Base-by-base conservation (phyloP, 169 alveolate genomes). In the Ichthyophthirius multifiliis region DNA sequence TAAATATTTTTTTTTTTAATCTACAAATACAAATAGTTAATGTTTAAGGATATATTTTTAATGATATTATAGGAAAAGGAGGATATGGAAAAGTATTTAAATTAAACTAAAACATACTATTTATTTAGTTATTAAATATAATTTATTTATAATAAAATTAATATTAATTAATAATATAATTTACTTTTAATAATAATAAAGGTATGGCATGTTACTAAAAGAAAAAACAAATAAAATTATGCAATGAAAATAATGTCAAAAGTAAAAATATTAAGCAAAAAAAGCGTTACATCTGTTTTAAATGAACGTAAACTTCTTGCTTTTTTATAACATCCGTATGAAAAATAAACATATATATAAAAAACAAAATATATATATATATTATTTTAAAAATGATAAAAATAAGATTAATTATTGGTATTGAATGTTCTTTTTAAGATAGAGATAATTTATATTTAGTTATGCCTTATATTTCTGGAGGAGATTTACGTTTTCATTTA, bases 191-290 rank as follows among this genome's bases (percentile, higher is more conserved):
- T 10, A 43, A 48, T 71, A 94, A 94, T 31, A 92, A 88, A n/a
- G 93, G 94, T 93, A 0, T 93, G 96, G 96, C 90, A 89, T 82
- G 95, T 93, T 10, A 79, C 76, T 43, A 86, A 89, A 75, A 90
- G 89, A 85, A 90, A 93, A 77, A 80, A 76, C 31, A 79, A 90
- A 87, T 83, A 84, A 75, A 62, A 44, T 65, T 89, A 82, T 64
- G 96, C 96, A 3, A 86, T 93, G 90, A 93, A 93, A 82, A 92
- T 89, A 32, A 90, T 93, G 93, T 82, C 85, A 31, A 89, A 89
- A 43, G 89, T 43, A 31, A 74, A 92, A 71, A 90, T 93, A 63
- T 89, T 93, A n/a, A 84, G 89, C 34, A 93, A 90, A 48, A 63
- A 85, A 18, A 82, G 92, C 75, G 93, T 86, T 39, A 85, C 77